Evolutionary conservation across 2,329 filamentous ascomycete species (phyloP), one percentile per base, ranked within the genome.

Genomic region (Sporothrix brasiliensis): DNA sequence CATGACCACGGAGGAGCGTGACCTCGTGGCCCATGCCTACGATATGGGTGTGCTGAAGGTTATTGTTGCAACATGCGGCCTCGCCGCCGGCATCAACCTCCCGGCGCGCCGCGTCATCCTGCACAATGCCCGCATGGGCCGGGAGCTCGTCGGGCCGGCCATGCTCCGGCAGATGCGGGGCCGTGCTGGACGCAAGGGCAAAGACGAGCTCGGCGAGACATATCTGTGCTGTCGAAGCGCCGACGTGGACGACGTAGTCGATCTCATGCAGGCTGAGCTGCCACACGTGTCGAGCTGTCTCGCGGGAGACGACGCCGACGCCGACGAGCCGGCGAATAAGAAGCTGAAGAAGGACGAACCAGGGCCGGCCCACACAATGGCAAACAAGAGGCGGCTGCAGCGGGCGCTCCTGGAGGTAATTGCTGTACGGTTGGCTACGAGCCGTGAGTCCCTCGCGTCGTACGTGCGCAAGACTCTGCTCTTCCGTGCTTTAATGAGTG

Each of bases 101-200:
- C 86, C 86, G 16, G 91, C 91, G 9, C 84, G 91, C 68, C 83
- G 91, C 74, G 91, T 94, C 0, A 92, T 94, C 71, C 83, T 92
- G 34, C 91, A 92, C 76, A 90, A 88, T 72, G 91, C 89, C 41
- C 85, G 89, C 53, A 93, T 93, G 90, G 91, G 91, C 0, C 85
- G 89, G 68, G 90, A 93, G 60, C 81, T 93, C 63, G 87, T 93
- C n/a, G 91, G 90, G 0, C 91, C 91, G 14, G 88, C 91, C 4
- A 91, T 94, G 89, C 82, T 94, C 78, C 87, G 91, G 65, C 91
- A 94, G 79, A 94, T 93, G 91, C 87, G 91, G 76, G 91, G 91
- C 2, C 85, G 91, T 72, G 91, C 91, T 24, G 91, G 91, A 7
- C 86, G 91, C 69, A 93, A 93, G 79, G 91, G 91, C 65, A 93